Evolutionary conservation across 352 stramenopile species (phyloP), one percentile per base, ranked within the genome.

Genomic region (Albugo laibachii): DNA sequence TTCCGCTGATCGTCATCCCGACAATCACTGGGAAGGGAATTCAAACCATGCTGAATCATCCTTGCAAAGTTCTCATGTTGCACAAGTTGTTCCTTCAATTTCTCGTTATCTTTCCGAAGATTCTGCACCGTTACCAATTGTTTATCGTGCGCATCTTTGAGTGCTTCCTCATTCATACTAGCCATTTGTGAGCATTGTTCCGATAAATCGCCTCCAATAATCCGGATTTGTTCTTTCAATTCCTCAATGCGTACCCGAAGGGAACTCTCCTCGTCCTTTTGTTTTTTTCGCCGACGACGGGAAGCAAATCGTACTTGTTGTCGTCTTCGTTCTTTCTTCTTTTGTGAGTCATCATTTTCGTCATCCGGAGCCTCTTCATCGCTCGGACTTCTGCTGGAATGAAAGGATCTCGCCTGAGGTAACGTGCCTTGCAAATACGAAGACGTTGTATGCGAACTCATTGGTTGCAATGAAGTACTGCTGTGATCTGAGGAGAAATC

Each of bases 41-140:
- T 83, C 36, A 87, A 62, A 18, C 75, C 75, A 48, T 83, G 80
- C 62, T 87, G 75, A 53, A 87, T 83, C 69, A 84, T 80, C 27
- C 75, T 68, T 24, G 72, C 75, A 55, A 84, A 87, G 56, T 84
- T 81, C 57, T 87, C 75, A 57, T 87, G 75, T 49, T 84, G 75
- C 51, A 83, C 39, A 21, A 87, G 42, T 57, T 84, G 70, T 50
- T 82, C 72, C 58, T 84, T 84, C 38, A 83, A 57, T 59, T 82
- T 78, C 56, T 84, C 80, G 66, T 87, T 84, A 60, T 87, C 73
- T 53, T 79, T 76, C 54, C 71, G 69, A 44, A 87, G 57, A 13
- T 63, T 81, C 59, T 84, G 72, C 12, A 87, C 71, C 21, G 71
- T 81, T 54, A 68, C 50, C 68, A 84, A 80, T 55, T 87, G 71